Conservation (phyloP, 495 filamentous ascomycete genomes). For the Penicillium soppii region DNA sequence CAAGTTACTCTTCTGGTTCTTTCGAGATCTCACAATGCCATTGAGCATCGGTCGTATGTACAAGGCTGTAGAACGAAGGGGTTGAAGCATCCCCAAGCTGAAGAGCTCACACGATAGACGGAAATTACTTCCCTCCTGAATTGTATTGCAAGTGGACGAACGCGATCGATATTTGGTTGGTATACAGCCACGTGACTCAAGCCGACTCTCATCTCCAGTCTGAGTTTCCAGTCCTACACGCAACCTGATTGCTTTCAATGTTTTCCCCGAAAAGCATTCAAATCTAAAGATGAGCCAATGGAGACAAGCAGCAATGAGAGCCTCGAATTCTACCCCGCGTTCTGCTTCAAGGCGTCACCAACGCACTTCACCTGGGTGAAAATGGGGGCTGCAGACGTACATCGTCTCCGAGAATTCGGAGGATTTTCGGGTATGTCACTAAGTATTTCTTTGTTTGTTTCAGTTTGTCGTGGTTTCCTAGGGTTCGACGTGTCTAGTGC, state of each 20-base stretch:
- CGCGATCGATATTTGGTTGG: not conserved
- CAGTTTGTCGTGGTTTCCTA: not conserved
- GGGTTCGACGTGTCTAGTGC: not conserved
- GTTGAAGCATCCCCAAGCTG: too few relatives aligned
- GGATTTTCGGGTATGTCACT: constrained; percentile 64
- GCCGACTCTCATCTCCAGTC: not conserved
- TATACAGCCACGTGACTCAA: constrained; percentile 14
- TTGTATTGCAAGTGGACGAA: not conserved
- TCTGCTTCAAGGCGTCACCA: constrained; percentile 79
- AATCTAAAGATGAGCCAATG: constrained; percentile 38
- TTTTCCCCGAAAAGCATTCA: not conserved
- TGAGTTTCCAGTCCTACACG: not conserved
- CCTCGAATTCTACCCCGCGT: constrained; percentile 71
- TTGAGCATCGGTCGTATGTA: too few relatives aligned
- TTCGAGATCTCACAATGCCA: too few relatives aligned
- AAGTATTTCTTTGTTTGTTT: not conserved
- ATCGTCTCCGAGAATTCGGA: constrained; percentile 50
- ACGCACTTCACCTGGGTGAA: constrained; percentile 85
- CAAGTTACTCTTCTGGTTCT: too few relatives aligned
- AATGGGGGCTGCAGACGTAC: constrained; percentile 68
- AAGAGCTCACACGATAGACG: too few relatives aligned
- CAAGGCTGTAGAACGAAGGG: too few relatives aligned
- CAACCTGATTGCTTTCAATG: not conserved
- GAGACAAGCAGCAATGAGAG: constrained; percentile 24
- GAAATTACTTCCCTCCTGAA: too few relatives aligned